phyloP scores from a whole-genome alignment of 2,329 filamentous ascomycete genomes.

The Diplodia corticola region DNA sequence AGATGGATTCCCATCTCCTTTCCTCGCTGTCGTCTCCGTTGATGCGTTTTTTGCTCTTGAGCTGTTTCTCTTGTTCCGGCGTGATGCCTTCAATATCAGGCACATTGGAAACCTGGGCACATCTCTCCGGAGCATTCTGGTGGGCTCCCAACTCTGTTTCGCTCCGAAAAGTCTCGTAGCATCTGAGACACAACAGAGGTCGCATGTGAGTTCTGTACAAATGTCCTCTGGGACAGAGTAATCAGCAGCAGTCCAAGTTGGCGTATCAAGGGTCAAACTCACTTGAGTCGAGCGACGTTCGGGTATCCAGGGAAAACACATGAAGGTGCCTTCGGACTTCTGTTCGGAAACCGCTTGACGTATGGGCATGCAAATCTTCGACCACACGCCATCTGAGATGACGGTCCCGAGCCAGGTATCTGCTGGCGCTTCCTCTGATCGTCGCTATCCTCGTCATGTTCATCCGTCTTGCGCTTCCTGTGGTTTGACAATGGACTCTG shows the following conservation, averaged over 20 bases:
- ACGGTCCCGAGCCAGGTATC: not conserved
- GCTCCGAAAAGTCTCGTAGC: not conserved
- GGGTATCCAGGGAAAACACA: not conserved
- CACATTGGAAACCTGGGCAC: not conserved
- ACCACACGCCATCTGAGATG: not conserved
- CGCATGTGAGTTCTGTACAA: not conserved
- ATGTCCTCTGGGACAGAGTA: not conserved
- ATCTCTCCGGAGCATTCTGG: not conserved
- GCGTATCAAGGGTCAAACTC: not conserved
- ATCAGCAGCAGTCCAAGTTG: not conserved
- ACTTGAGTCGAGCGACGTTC: not conserved
- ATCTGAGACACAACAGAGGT: not conserved
- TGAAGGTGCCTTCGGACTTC: not conserved
- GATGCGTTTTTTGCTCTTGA: not conserved
- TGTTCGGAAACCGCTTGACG: not conserved
- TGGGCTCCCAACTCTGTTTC: not conserved
- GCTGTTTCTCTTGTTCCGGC: not conserved
- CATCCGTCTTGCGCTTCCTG: not conserved
- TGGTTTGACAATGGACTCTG: too few species aligned
- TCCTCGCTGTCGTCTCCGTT: not conserved
- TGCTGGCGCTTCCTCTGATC: not conserved
- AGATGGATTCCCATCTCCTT: not conserved
- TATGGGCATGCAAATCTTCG: not conserved
- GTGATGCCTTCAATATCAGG: not conserved
- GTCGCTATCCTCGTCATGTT: not conserved